Base-by-base conservation (phyloP, 2,329 filamentous ascomycete species). In the Verticillium zaregamsianum region DNA sequence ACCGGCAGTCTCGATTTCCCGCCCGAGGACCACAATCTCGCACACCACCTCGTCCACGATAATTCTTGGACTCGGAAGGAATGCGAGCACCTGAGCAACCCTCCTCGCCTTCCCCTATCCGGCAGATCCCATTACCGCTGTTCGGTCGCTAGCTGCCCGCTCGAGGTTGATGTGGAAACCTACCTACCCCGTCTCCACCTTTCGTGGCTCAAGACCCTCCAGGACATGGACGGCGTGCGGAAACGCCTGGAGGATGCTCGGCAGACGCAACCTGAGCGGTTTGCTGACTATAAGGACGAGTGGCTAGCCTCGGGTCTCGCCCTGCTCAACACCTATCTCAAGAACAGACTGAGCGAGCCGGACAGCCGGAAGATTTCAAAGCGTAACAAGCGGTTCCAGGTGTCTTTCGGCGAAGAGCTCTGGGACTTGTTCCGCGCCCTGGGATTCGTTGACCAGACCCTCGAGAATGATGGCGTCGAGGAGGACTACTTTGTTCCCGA, bases 341-440 rank as follows among this genome's bases (percentile, higher is more conserved):
- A 77, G 35, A 82, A 86, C 62, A 73, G 82, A 6, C 73, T 82
- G 3, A 72, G 74, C 39, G 73, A 74, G 9, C 69, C 69, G 0
- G 65, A 63, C 2, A 63, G 69, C 0, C 73, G 80, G 55, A 81
- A 74, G 58, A 85, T 87, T 39, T 82, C 83, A 2, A 82, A 81
- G 59, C 74, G 83, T 1, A 87, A 87, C 66, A 86, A 86, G 68
- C 78, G 80, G 15, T 86, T 86, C 60, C 73, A 74, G 31, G 79
- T 85, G 2, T 74, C 84, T 7, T 86, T 86, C 61, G 81, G 83
- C 0, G 74, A 76, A 5, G 78, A 80, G 4, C 82, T 82, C 58
- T 79, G 80, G 55, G 68, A 71, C 25, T 75, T 86, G 14, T 82
- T 86, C 66, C 72, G 71, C 15, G 76, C 76, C 14, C 72, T 87